phyloP scores from a whole-genome alignment of 257 asterid species.

The Penstemon davidsonii region DNA sequence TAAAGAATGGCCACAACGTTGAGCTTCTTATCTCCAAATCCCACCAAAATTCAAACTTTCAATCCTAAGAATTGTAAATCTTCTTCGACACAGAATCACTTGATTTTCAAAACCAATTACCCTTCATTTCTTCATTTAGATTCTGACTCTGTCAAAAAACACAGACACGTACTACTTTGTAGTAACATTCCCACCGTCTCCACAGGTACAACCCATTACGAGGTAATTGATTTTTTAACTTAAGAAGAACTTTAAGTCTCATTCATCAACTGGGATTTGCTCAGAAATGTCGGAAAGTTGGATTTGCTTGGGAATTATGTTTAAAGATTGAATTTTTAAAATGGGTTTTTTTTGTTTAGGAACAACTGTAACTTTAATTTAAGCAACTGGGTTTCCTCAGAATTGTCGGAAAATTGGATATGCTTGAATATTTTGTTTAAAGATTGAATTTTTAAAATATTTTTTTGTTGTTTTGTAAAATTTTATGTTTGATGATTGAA shows the following conservation, averaged over 20 bases:
- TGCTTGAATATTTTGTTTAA: too few relatives aligned
- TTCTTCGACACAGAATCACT: conserved; percentile 29
- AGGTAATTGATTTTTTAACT: conserved; percentile 41
- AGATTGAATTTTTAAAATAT: too few relatives aligned
- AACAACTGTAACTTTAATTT: too few relatives aligned
- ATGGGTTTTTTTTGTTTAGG: too few relatives aligned
- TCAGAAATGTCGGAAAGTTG: too few relatives aligned
- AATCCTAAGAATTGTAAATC: conserved; percentile 14
- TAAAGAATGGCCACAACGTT: conserved; percentile 39
- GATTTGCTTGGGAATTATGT: not conserved
- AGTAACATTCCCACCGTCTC: conserved; percentile 54
- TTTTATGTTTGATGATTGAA: too few relatives aligned
- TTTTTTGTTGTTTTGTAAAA: too few relatives aligned
- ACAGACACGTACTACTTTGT: conserved; percentile 38
- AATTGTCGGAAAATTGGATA: too few relatives aligned
- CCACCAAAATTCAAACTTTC: conserved; percentile 23
- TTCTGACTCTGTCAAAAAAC: conserved; percentile 29
- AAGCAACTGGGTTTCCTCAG: too few relatives aligned
- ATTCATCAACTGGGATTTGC: not conserved
- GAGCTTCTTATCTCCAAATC: conserved; percentile 33
- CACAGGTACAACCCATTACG: conserved; percentile 62
- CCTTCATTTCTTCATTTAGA: conserved; percentile 29
- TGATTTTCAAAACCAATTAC: conserved; percentile 24
- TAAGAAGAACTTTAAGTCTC: not conserved
- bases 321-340: not conserved